Conservation (phyloP, 148 eudicot species). For the Rhododendron kiyosumense region DNA sequence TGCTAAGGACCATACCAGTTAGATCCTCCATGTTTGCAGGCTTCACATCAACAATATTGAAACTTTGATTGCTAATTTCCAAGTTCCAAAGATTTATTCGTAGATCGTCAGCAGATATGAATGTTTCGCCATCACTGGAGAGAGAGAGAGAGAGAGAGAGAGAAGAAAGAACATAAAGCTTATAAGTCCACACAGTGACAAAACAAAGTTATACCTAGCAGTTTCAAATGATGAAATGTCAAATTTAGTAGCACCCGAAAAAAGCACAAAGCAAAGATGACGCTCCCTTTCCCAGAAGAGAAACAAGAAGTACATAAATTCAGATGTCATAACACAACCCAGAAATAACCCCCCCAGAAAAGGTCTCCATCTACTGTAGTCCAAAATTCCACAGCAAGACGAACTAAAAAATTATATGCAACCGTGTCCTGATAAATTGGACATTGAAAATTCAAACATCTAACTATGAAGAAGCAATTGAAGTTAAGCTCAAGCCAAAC, state of each 20-base stretch:
- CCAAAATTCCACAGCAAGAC: background rate
- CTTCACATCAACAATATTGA: constrained; percentile 89
- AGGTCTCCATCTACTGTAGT: background rate
- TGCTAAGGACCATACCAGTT: constrained; percentile 47
- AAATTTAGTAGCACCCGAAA: background rate
- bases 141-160: background rate
- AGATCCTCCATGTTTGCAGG: constrained; percentile 88
- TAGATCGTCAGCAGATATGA: constrained; percentile 87
- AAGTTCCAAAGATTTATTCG: constrained; percentile 91
- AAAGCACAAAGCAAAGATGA: background rate
- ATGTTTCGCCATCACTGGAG: constrained; percentile 81
- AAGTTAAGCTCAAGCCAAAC: background rate
- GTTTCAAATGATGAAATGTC: background rate
- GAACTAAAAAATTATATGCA: background rate
- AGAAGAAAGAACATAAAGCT: constrained; percentile 3
- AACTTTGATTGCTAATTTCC: constrained; percentile 84
- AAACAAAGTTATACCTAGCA: background rate
- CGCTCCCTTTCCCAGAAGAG: background rate
- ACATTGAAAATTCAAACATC: background rate
- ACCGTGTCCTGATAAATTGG: background rate
- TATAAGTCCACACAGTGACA: background rate
- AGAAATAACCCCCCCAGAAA: background rate
- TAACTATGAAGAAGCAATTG: background rate
- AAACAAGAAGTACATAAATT: background rate
- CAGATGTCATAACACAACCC: background rate